These are phyloP conservation scores for Prunella vulgaris DNA, from an alignment of 257 asterid species.

Conservation along the genomic window DNA sequence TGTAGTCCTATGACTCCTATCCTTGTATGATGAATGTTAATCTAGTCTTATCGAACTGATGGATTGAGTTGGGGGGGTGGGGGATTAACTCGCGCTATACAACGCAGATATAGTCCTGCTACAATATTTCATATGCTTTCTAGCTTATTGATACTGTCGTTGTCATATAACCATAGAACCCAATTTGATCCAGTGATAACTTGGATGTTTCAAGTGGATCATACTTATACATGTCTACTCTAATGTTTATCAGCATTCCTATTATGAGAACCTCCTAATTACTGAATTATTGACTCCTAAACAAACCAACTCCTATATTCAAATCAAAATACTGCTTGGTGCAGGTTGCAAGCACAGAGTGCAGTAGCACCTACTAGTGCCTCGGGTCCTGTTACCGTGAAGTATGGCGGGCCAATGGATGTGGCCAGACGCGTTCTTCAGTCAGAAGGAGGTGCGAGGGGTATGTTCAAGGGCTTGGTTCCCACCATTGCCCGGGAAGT, in stretches of 20 bases:
- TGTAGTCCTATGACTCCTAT: background rate
- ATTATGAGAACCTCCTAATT: background rate
- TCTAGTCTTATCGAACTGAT: background rate
- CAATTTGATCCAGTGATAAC: background rate
- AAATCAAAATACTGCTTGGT: background rate
- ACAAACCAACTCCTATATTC: background rate
- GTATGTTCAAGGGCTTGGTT: conserved; percentile 68
- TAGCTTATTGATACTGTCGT: background rate
- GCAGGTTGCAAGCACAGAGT: conserved; percentile 86
- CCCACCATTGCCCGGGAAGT: conserved; percentile 82
- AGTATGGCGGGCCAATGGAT: conserved; percentile 74
- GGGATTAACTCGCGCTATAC: background rate
- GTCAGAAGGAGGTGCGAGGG: conserved; percentile 59
- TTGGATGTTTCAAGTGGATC: background rate
- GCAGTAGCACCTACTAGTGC: conserved; percentile 39
- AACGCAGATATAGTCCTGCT: background rate
- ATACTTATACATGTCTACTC: background rate
- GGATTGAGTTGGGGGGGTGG: background rate
- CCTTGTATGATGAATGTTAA: background rate
- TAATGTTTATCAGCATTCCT: background rate
- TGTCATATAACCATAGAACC: background rate
- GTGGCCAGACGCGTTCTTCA: conserved; percentile 69
- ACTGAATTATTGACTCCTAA: background rate
- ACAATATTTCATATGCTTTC: background rate
- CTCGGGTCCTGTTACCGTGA: conserved; percentile 38